Evolutionary conservation across 345 rosid genomes (phyloP), one percentile per base, ranked within the genome.

Genomic region (Bretschneidera sinensis): DNA sequence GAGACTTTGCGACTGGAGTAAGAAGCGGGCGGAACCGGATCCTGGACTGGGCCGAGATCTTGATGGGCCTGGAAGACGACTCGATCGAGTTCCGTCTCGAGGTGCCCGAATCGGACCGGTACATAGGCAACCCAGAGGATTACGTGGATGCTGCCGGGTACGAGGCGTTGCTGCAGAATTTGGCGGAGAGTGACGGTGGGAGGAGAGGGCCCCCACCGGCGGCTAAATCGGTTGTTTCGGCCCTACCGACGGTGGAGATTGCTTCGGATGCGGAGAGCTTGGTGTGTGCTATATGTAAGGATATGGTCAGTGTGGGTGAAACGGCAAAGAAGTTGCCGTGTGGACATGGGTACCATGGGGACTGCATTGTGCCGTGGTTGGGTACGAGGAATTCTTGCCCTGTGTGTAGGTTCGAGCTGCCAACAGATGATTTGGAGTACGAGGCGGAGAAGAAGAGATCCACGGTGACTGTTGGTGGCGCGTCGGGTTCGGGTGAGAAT

Each of bases 121-220:
- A 72, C 67, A 24, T 75, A 5, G 85, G 84, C 5, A 81, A 77
- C 65, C 83, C 87, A 6, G 85, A 69, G 67, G 89, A 88, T 60
- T 83, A 83, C 59, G 73, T 80, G 2, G 86, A 80, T 54, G 79
- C 81, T 1, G 87, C 87, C 2, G 87, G 84, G 13, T 87, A 80
- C 54, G 91, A 85, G 63, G 80, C 83, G 17, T 62, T 87, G 69
- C 78, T 84, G 23, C 88, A 83, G 76, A 81, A 83, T 61, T 61
- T 87, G 63, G 88, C 87, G 0, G 95, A 87, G 63, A 81, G 79
- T 25, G 89, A 85, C 35, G 69, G 78, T 34, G 86, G 84, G 19
- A 76, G 87, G 73, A 78, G 82, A 74, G 91, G 87, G 20, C 78
- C 91, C 17, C 91, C 91, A 5, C 88, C 88, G 0, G 89, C 95